phyloP scores from a whole-genome alignment of 169 alveolate genomes.

The Plasmodium malariae region DNA sequence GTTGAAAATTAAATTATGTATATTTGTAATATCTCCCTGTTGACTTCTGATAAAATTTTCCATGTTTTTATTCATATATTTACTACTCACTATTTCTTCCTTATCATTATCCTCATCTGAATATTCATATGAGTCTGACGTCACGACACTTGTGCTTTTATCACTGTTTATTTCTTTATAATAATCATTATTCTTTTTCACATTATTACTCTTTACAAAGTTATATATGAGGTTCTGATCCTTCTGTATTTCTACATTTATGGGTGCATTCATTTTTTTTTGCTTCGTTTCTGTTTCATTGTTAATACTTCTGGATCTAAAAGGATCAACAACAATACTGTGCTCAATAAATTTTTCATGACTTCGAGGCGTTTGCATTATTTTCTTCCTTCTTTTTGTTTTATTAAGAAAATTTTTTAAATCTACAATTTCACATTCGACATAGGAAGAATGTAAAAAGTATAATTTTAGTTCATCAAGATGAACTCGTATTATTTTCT shows the following conservation, averaged over 20 bases:
- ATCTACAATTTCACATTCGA: slow-evolving; percentile 40
- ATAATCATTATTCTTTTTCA: background rate
- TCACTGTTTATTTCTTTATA: background rate
- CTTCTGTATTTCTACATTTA: background rate
- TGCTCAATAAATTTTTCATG: slow-evolving; percentile 70
- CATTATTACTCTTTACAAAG: background rate
- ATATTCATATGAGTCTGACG: background rate
- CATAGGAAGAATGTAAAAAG: slow-evolving; percentile 22
- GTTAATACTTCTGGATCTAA: slow-evolving; percentile 18
- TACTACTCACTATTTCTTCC: background rate
- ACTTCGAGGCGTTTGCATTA: background rate
- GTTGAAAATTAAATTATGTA: slow-evolving; percentile 59
- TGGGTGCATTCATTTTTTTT: background rate
- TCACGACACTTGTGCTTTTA: background rate
- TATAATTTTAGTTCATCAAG: slow-evolving; percentile 23
- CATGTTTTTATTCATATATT: slow-evolving; percentile 21
- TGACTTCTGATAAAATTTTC: slow-evolving; percentile 19
- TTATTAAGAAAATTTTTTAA: slow-evolving; percentile 36
- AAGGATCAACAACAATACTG: slow-evolving; percentile 42
- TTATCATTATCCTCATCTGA: background rate
- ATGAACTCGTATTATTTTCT: slow-evolving; percentile 40
- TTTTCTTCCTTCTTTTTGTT: slow-evolving; percentile 9
- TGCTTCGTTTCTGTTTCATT: slow-evolving; percentile 5
- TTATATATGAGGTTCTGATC: too few species aligned
- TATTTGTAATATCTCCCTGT: slow-evolving; percentile 35